Evolutionary conservation across 2,329 filamentous ascomycete genomes (phyloP), one percentile per base, ranked within the genome.

Genomic region (Apiospora marii): DNA sequence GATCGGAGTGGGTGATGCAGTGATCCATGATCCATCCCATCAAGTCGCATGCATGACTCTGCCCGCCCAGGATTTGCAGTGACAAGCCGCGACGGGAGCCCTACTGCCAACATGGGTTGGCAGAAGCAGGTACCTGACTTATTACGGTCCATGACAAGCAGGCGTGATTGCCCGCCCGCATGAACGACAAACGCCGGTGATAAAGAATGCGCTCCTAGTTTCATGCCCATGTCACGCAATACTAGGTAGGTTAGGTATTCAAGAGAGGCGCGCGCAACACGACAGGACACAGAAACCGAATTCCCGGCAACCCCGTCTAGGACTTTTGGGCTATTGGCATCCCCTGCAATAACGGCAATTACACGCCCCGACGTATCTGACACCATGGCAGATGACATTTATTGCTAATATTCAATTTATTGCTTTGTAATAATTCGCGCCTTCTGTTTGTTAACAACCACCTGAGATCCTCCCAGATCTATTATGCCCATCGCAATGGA

Each of bases 11-110:
- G 58, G 58, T 64, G 58, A 37, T 6, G 58, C 58, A 37, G 58
- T 64, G 58, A 64, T 64, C 58, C 58, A 64, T 41, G 34, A 61
- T 61, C 51, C 51, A 58, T 58, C 51, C 51, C 51, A 48, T 58
- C 51, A 58, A 51, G 53, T 34, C 34, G 53, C 53, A 61, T 61
- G 30, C 53, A 61, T 61, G 53, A 61, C 30, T 61, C 16, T 37
- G 53, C 16, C 58, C 19, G 30, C 58, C 34, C 34, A 64, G n/a
- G 34, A 64, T 41, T 64, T 41, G 34, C 58, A 64, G 58, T 41
- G 53, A 61, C 53, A 61, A 61, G 53, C 53, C 53, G 49, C 49
- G 2, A 53, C 24, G 49, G 53, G 34, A 44, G 4, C 14, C 43
- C 27, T 6, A 12, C 37, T 44, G 37, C 10, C 37, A 10, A 41